Evolutionary conservation across 2,329 filamentous ascomycete genomes (phyloP).

Genomic region (Helicocarpus griseus): DNA sequence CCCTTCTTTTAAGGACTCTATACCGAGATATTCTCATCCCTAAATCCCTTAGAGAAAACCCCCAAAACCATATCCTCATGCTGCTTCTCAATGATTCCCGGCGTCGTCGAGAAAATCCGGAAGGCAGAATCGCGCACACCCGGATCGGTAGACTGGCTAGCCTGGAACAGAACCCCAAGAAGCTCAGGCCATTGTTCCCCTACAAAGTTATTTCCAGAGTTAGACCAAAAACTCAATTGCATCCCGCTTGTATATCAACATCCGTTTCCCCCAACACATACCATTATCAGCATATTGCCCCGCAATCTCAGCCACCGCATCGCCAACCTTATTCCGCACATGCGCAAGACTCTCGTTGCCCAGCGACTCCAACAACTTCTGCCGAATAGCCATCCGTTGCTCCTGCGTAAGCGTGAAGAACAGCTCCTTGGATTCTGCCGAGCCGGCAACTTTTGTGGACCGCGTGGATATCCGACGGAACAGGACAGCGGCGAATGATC

Average conservation of each 20-base stretch:
- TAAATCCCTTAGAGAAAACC: conserved; percentile 86
- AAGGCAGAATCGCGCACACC: conserved; percentile 87
- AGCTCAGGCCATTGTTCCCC: conserved; percentile 85
- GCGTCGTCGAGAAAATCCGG: conserved; percentile 89
- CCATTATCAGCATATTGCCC: conserved; percentile 89
- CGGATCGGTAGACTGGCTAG: conserved; percentile 75
- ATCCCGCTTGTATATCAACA: neutral
- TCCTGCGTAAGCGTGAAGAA: conserved; percentile 70
- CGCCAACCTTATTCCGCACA: conserved; percentile 90
- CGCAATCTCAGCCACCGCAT: conserved; percentile 92
- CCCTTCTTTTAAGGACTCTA: neutral
- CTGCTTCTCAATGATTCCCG: conserved; percentile 89
- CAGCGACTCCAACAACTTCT: conserved; percentile 72
- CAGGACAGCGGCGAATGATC: conserved; percentile 85
- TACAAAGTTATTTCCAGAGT: conserved; percentile 37
- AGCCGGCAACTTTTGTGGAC: conserved; percentile 61
- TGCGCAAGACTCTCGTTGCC: conserved; percentile 60
- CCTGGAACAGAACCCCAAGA: conserved; percentile 72
- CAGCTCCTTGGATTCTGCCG: conserved; percentile 63
- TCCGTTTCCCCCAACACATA: conserved; percentile 38
- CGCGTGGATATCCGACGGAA: conserved; percentile 91
- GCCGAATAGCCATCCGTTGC: conserved; percentile 67
- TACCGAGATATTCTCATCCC: conserved; percentile 74
- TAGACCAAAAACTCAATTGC: conserved; percentile 10
- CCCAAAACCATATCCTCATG: conserved; percentile 83